phyloP scores from a whole-genome alignment of 441 rosid genomes.

The Daphne laureola region DNA sequence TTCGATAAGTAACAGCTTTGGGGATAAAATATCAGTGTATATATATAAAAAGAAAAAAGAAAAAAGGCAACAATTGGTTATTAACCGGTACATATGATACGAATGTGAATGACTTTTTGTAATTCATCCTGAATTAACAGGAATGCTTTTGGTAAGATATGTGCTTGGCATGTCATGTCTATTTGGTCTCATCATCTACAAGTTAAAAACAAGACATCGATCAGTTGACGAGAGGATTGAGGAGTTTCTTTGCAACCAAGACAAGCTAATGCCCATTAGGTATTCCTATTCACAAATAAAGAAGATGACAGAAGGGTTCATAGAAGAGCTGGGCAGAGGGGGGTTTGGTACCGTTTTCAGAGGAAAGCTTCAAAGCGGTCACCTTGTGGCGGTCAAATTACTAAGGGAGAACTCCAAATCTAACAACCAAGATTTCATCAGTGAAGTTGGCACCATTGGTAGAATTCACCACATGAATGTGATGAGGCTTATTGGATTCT shows the following conservation, averaged over 20 bases:
- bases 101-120: too few species aligned
- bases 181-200: constrained; percentile 24
- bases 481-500: constrained; percentile 6
- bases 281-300: constrained; percentile 8
- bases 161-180: neutral
- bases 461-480: constrained; percentile 5
- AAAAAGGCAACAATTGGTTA: too few species aligned
- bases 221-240: constrained; percentile 3
- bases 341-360: constrained; percentile 9
- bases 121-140: neutral
- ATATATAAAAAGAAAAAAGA: too few species aligned
- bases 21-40: too few species aligned
- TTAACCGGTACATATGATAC: too few species aligned
- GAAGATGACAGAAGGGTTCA: constrained; percentile 8
- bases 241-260: constrained; percentile 9
- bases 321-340: constrained; percentile 5
- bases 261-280: constrained; percentile 13
- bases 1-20: too few species aligned
- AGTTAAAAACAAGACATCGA: constrained; percentile 12
- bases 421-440: constrained; percentile 5
- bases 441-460: constrained; percentile 6
- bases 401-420: neutral
- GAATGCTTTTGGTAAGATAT: neutral
- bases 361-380: constrained; percentile 4
- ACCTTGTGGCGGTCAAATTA: constrained; percentile 7